Conservation (phyloP, 176 grass and related monocot genomes). For the Aechmea fasciata region DNA sequence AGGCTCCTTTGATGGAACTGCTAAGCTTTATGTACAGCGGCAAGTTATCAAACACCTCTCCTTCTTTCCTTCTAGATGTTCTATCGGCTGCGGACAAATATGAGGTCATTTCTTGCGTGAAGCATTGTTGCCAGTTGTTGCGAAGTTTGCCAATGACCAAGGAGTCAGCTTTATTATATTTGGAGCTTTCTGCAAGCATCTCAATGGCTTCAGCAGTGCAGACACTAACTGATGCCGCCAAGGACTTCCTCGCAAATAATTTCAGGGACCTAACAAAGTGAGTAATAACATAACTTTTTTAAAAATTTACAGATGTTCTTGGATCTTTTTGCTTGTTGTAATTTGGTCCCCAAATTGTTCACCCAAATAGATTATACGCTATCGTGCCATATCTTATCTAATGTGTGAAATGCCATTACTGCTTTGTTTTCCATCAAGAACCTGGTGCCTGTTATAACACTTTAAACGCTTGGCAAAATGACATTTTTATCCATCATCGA, state of each 20-base stretch:
- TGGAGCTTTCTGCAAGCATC: constrained; percentile 81
- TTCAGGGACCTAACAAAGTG: constrained; percentile 13
- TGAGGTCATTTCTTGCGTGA: constrained; percentile 93
- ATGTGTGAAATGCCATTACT: no score
- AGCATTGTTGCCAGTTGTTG: constrained; percentile 83
- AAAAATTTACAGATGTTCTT: background rate
- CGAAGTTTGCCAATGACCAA: constrained; percentile 90
- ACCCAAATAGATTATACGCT: no score
- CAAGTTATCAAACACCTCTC: constrained; percentile 11
- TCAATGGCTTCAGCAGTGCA: constrained; percentile 46
- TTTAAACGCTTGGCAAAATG: no score
- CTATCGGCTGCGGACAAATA: constrained; percentile 57
- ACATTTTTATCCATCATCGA: no score
- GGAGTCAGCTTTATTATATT: constrained; percentile 85
- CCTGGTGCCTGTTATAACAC: no score
- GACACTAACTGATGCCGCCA: constrained; percentile 10
- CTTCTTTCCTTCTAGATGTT: constrained; percentile 8
- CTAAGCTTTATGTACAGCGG: constrained; percentile 24
- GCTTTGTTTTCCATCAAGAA: no score
- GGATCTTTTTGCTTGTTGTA: no score
- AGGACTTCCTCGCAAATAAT: constrained; percentile 4
- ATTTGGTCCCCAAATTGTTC: no score
- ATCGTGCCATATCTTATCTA: no score
- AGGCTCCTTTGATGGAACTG: constrained; percentile 19
- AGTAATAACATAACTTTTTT: background rate